Conservation (phyloP, 768 basidiomycete species). For the Kwoniella dejecticola region DNA sequence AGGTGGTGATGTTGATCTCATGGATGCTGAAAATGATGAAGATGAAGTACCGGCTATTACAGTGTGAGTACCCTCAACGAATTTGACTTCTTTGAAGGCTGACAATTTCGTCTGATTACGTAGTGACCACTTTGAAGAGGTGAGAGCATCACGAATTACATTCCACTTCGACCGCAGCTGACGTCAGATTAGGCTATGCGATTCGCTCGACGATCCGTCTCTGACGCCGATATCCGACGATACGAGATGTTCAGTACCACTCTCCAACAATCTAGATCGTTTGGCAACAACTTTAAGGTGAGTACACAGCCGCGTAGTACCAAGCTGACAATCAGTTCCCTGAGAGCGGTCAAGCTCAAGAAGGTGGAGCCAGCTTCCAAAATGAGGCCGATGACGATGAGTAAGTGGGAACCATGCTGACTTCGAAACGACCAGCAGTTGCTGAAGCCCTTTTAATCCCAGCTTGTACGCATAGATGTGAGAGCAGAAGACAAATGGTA, state of each 20-base stretch:
- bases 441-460: neutral
- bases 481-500: neutral
- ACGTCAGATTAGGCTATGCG: slow-evolving; percentile 70
- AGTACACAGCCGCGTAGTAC: neutral
- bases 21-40: slow-evolving; percentile 66
- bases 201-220: slow-evolving; percentile 93
- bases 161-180: neutral
- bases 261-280: slow-evolving; percentile 58
- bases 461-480: slow-evolving; percentile 69
- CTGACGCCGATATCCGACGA: slow-evolving; percentile 89
- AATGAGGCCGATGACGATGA: slow-evolving; percentile 89
- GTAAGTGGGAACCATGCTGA: slow-evolving; percentile 27
- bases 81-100: too few relatives aligned
- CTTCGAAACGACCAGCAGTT: neutral
- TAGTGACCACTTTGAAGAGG: slow-evolving; percentile 93
- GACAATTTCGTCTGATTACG: too few relatives aligned
- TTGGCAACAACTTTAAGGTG: slow-evolving; percentile 86
- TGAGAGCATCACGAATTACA: neutral
- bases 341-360: slow-evolving; percentile 61
- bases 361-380: slow-evolving; percentile 58
- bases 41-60: slow-evolving; percentile 91
- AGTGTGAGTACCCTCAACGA: slow-evolving; percentile 60
- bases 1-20: slow-evolving; percentile 65
- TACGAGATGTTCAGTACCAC: slow-evolving; percentile 96
- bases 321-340: slow-evolving; percentile 67